Percentiles rank a stretch among this genome's conserved stretches.
Evolutionary conservation across 1,284 basidiomycete species (phyloP).

Genomic region (Leccinum griseonigrum): DNA sequence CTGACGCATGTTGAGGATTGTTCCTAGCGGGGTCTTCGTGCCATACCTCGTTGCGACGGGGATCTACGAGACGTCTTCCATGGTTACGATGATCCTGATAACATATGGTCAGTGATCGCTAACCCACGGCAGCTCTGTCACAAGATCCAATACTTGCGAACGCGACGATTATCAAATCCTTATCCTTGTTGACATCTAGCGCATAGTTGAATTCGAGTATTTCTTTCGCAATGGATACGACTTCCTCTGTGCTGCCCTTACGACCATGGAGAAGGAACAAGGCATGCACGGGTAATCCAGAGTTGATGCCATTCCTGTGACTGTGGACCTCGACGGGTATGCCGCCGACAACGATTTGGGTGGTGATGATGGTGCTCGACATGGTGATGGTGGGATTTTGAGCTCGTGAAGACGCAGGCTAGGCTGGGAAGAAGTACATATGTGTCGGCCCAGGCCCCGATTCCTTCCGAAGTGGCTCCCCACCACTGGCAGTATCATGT

Average conservation of each 20-base stretch:
- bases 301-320: slow-evolving; percentile 22
- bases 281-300: slow-evolving; percentile 40
- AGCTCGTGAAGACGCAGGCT: background rate
- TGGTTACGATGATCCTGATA: slow-evolving; percentile 79
- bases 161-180: slow-evolving; percentile 52
- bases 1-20: slow-evolving; percentile 69
- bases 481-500: background rate
- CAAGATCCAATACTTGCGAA: slow-evolving; percentile 41
- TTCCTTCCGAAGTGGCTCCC: background rate
- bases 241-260: slow-evolving; percentile 23
- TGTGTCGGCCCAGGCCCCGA: background rate
- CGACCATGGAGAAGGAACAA: slow-evolving; percentile 68
- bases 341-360: slow-evolving; percentile 41
- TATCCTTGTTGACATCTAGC: slow-evolving; percentile 22
- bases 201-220: slow-evolving; percentile 33
- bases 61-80: slow-evolving; percentile 54
- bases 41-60: slow-evolving; percentile 57
- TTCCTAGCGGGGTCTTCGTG: slow-evolving; percentile 38
- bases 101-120: slow-evolving; percentile 1
- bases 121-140: background rate
- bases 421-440: background rate
- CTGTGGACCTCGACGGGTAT: slow-evolving; percentile 44
- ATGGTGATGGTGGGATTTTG: slow-evolving; percentile 10
- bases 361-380: slow-evolving; percentile 15
- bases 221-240: slow-evolving; percentile 32